Base-by-base conservation (phyloP, 2,329 filamentous ascomycete species). In the Claviceps purpurea region DNA sequence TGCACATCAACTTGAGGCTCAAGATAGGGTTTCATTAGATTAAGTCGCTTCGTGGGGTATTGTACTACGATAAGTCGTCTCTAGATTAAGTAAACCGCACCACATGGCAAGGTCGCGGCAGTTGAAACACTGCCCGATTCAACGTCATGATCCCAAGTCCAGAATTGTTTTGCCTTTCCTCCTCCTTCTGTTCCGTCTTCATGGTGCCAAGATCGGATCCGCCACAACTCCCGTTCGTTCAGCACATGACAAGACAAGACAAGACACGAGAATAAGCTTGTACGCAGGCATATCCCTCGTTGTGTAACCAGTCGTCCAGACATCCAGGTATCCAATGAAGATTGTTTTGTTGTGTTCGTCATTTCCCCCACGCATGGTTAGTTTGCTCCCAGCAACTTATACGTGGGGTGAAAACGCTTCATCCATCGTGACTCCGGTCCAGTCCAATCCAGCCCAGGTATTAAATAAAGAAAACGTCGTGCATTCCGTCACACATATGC, bases 31-130 rank as follows among this genome's bases (percentile, higher is more conserved):
- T 53, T 39, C 42, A 47, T 38, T 53, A 50, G 18, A 51, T 54
- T 51, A 51, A 49, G 30, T 52, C 48, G 50, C 50, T 52, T 49
- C 44, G 47, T 50, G 53, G 50, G 53, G 53, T 55, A 55, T 55
- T 48, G 10, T 39, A 48, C 18, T 52, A 52, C 47, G 22, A 45
- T 13, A 34, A 34, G 30, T 49, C 40, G 50, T 50, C 24, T 52
- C 50, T 52, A 51, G 42, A 50, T 43, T 34, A 40, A 44, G 38
- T 30, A 14, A 3, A 26, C 42, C 22, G 44, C 16, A 20, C 44
- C 44, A 13, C 20, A 4, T 39, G 41, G 37, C 38, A 49, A 30
- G 45, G 46, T 37, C 46, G 22, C 8, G 38, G 6, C 41, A 30
- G 18, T 40, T 30, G 22, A 30, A 16, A 10, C 34, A 18, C 8